Evolutionary conservation across 805 yeast species (phyloP).

Genomic region (Sugiyamaella marilandica): DNA sequence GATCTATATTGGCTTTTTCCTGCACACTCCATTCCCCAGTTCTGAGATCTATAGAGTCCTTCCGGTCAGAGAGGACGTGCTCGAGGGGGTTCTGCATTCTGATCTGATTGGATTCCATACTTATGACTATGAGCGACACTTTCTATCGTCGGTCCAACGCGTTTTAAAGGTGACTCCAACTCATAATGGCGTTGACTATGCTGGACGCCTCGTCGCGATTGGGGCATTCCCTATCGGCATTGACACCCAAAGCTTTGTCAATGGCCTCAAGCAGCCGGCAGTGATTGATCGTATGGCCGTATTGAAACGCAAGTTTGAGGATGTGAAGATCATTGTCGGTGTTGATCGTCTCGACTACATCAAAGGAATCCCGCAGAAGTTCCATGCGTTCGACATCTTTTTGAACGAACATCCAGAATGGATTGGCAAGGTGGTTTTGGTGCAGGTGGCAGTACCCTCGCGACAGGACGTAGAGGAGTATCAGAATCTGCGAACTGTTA

Average conservation of each 20-base stretch:
- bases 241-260: conserved; percentile 85
- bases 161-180: conserved; percentile 75
- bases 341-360: conserved; percentile 95
- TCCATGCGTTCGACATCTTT: conserved; percentile 93
- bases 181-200: conserved; percentile 83
- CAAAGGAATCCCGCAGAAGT: conserved; percentile 96
- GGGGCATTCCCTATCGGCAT: conserved; percentile 99
- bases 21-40: conserved; percentile 98
- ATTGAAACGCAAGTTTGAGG: conserved; percentile 62
- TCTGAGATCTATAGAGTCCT: conserved; percentile 92
- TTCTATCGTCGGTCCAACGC: conserved; percentile 81
- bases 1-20: conserved; percentile 74
- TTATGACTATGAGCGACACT: conserved; percentile 97
- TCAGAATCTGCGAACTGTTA: conserved; percentile 86
- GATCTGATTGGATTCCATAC: conserved; percentile 97
- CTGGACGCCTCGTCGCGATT: conserved; percentile 68
- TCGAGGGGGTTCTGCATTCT: conserved; percentile 88
- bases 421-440: conserved; percentile 93
- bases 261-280: conserved; percentile 59
- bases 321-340: conserved; percentile 85
- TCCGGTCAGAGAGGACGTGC: conserved; percentile 90
- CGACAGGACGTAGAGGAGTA: conserved; percentile 98
- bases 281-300: conserved; percentile 65
- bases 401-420: conserved; percentile 92
- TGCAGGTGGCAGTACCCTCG: conserved; percentile 96